Evolutionary conservation across 2,329 filamentous ascomycete genomes (phyloP), one percentile per base, ranked within the genome.

Genomic region (Dichotomopilus funicola): DNA sequence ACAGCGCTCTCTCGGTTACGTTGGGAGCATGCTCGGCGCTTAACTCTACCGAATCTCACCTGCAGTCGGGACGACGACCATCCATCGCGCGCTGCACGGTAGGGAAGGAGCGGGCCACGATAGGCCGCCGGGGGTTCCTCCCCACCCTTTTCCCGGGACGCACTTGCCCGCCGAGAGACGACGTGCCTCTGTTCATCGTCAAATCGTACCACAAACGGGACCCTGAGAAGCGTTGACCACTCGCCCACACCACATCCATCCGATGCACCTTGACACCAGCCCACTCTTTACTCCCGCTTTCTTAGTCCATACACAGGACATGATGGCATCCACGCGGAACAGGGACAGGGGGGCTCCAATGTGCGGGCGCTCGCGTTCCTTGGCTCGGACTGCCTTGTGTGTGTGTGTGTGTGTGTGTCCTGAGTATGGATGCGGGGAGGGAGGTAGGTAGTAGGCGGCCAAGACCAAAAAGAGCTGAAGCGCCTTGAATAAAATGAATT

Each of bases 401-500:
- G 19, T 27, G 19, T 27, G 19, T 27, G 2, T 27, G 19, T 27
- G 19, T 27, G 19, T 27, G 19, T 27, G 19, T 27, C 19, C 19
- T 2, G 19, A 27, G 19, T 40, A 40, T 4, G 37, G 37, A 4
- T 4, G 12, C 9, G 40, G 12, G 6, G 40, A 42, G 11, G 10
- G 40, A 42, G 12, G 40, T 27, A 42, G 12, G 40, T 27, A 27
- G 19, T 27, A 27, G 19, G 19, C 19, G 31, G 13, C 27, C 6
- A 52, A 13, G 48, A 38, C 27, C 35, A 11, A 46, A 27, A 41
- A 33, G 10, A 38, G 27, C 48, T 46, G 33, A 51, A 48, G 47
- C 47, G 45, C 47, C 27, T 45, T 57, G 57, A 56, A 61, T 62
- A 63, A 62, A 62, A 61, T 53, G 54, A 49, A 62, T 60, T 59